These are phyloP conservation scores for Nidula niveotomentosa DNA, from an alignment of 1,284 basidiomycete species.

Conservation along the genomic window DNA sequence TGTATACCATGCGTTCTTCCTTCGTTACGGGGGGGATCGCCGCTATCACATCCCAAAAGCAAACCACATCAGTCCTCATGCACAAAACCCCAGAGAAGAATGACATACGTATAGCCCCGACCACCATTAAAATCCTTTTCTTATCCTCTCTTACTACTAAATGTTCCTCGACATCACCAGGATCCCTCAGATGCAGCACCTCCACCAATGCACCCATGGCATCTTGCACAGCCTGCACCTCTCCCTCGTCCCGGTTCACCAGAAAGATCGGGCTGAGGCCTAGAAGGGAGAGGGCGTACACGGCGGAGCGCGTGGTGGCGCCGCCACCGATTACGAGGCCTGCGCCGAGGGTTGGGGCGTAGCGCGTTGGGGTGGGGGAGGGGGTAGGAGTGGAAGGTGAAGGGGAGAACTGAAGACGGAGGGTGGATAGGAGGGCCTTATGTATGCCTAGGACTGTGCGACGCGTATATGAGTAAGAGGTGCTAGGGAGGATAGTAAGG, in stretches of 20 bases:
- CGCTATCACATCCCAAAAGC: slow-evolving; percentile 7
- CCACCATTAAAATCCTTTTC: slow-evolving; percentile 19
- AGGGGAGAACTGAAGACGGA: slow-evolving; percentile 17
- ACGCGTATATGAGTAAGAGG: background rate
- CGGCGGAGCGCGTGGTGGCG: slow-evolving; percentile 31
- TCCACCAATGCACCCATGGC: slow-evolving; percentile 12
- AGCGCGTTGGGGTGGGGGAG: background rate
- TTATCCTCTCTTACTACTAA: slow-evolving; percentile 16
- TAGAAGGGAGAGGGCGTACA: slow-evolving; percentile 28
- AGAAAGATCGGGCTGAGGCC: slow-evolving; percentile 30
- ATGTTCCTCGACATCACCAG: slow-evolving; percentile 21
- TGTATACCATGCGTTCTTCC: slow-evolving; percentile 24
- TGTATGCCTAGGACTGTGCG: slow-evolving; percentile 28
- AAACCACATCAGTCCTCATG: too few relatives aligned
- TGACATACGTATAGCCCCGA: slow-evolving; percentile 27
- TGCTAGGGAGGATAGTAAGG: background rate
- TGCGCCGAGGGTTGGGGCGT: slow-evolving; percentile 11
- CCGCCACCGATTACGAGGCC: slow-evolving; percentile 33
- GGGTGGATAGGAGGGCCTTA: slow-evolving; percentile 24
- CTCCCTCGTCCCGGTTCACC: slow-evolving; percentile 38
- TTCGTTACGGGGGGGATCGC: slow-evolving; percentile 17
- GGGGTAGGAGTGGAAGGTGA: slow-evolving; percentile 15
- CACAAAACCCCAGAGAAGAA: too few relatives aligned
- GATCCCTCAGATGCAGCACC: slow-evolving; percentile 23
- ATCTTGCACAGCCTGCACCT: slow-evolving; percentile 30